Evolutionary conservation across 768 basidiomycete species (phyloP), one percentile per base, ranked within the genome.

Genomic region (Glaciozyma antarctica): DNA sequence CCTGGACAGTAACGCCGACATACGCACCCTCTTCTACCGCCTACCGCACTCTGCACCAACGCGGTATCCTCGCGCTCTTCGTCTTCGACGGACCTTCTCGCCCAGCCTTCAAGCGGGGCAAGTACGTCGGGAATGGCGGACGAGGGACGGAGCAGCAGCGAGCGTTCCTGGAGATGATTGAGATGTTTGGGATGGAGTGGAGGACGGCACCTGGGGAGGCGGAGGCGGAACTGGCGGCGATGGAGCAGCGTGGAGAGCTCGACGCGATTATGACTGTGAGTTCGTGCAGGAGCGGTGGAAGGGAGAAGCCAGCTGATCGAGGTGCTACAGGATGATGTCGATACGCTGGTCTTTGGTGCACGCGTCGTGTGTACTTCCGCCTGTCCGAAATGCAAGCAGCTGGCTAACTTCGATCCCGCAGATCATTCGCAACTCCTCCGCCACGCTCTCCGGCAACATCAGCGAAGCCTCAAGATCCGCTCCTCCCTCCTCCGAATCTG

Each of bases 161-260:
- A 10, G 47, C 49, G 22, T 38, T 68, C 22, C 61, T 54, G 30
- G 32, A 44, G 51, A 51, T 63, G 66, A 48, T 72, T 24, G 58
- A 49, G 21, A 22, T 54, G 53, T 22, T 54, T 19, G 53, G 72
- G 0, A 47, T 71, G 41, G 51, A 61, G 34, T 66, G 59, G 64
- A 53, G 65, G 58, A 43, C 13, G 2, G 72, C 72, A 5, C 53
- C 60, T 2, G 72, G 72, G 2, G 72, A 73, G 51, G 72, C 72
- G 0, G 72, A 71, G 55, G 70, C 70, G 1, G 66, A 73, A 45
- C 44, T 73, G 15, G 69, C 69, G 3, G 65, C 21, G 48, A 57
- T 71, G 57, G 45, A 49, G 19, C 7, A 1, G 16, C 34, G 60
- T 2, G 67, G 69, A 2, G 60, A 66, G 58, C 60, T 73, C 16